A percentile compares a stretch with the other conserved stretches of the same genome.
Evolutionary conservation across 2,329 filamentous ascomycete species (phyloP).

Genomic region (Colletotrichum falcatum): DNA sequence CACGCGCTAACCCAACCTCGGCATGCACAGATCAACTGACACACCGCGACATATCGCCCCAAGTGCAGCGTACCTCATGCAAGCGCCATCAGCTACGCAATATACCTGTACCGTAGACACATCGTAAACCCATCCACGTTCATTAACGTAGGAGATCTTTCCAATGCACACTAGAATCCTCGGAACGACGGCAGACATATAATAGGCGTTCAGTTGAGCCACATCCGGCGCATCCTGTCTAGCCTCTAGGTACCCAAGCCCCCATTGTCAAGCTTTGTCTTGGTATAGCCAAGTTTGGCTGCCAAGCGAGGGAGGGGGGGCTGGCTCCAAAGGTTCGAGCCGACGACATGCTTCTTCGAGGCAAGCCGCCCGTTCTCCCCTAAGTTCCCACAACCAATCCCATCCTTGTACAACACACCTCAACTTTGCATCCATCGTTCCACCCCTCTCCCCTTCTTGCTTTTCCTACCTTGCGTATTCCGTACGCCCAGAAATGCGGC

Average conservation of each 20-base stretch:
- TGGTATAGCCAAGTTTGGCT: neutral
- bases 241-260: too few relatives aligned
- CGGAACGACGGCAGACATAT: too few relatives aligned
- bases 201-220: too few relatives aligned
- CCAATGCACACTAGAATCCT: too few relatives aligned
- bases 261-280: conserved; percentile 14
- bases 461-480: neutral
- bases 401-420: neutral
- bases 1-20: too few relatives aligned
- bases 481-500: conserved; percentile 18
- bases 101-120: too few relatives aligned
- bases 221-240: neutral
- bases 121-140: too few relatives aligned
- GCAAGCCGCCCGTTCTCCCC: conserved; percentile 1
- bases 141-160: too few relatives aligned
- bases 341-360: conserved; percentile 13
- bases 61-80: too few relatives aligned
- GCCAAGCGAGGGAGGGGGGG: neutral
- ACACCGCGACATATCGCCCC: too few relatives aligned
- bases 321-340: neutral
- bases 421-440: neutral
- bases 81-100: too few relatives aligned
- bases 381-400: conserved; percentile 12
- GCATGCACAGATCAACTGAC: too few relatives aligned
- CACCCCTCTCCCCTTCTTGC: neutral